Percentiles rank a stretch among this genome's conserved stretches.
Conservation (phyloP, 164 flowering plant species). For the Brasenia schreberi region DNA sequence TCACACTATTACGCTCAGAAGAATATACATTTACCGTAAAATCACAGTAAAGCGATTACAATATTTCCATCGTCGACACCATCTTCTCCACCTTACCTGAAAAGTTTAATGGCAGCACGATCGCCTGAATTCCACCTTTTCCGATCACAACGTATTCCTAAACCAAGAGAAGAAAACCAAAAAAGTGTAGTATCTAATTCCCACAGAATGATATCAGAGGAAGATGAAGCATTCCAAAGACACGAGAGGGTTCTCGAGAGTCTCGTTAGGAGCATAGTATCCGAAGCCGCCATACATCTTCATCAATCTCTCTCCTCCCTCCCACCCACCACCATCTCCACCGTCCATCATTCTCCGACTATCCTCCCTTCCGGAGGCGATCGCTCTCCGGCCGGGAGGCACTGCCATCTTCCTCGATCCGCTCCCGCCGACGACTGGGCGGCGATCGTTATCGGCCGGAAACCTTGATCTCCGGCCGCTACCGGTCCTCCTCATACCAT, state of each 20-base stretch:
- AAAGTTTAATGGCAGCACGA: neutral
- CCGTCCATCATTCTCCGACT: neutral
- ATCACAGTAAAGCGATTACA: no score
- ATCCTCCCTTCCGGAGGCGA: neutral
- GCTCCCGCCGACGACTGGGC: neutral
- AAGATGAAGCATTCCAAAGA: slow-evolving; percentile 64
- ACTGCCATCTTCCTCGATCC: neutral
- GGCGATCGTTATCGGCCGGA: neutral
- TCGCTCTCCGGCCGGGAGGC: neutral
- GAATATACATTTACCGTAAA: no score
- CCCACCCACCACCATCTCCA: no score
- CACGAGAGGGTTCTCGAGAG: slow-evolving; percentile 52
- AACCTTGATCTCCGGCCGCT: neutral
- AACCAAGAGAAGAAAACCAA: neutral
- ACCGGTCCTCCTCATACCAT: neutral
- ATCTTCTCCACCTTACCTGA: neutral
- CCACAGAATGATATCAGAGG: slow-evolving; percentile 8
- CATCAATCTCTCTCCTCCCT: no score
- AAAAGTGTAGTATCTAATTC: neutral
- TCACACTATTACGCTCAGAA: no score
- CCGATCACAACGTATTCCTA: neutral
- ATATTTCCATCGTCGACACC: no score
- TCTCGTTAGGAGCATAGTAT: slow-evolving; percentile 16
- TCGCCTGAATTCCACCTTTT: neutral
- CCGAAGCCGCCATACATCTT: no score